Percentiles rank a stretch among this genome's conserved stretches.
These are phyloP conservation scores for Pinus albicaulis DNA, from an alignment of 75 land plant species.

Conservation along the genomic window DNA sequence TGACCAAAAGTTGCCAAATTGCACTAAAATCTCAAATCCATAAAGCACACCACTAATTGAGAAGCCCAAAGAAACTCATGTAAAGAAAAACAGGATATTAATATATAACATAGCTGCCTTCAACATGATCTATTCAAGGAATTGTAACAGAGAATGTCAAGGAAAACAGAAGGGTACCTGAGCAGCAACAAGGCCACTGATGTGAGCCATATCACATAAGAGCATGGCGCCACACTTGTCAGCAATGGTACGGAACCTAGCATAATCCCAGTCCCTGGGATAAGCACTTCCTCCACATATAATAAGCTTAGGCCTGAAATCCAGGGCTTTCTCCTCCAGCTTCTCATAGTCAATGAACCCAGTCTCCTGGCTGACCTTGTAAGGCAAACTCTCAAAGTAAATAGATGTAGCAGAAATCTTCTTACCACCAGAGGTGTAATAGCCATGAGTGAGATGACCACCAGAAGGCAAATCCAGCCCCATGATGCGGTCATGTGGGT, in stretches of 20 bases:
- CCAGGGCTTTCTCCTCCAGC: slow-evolving; percentile 92
- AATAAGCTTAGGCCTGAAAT: slow-evolving; percentile 79
- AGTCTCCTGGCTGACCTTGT: slow-evolving; percentile 66
- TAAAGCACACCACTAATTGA: not conserved
- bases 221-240: slow-evolving; percentile 74
- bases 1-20: no score
- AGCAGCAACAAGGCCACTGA: slow-evolving; percentile 90
- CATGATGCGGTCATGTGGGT: slow-evolving; percentile 84
- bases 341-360: slow-evolving; percentile 77
- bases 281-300: slow-evolving; percentile 91
- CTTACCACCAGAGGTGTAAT: slow-evolving; percentile 86
- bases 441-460: slow-evolving; percentile 82
- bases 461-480: slow-evolving; percentile 82
- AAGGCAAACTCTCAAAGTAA: slow-evolving; percentile 88
- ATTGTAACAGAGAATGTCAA: not conserved
- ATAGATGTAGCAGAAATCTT: slow-evolving; percentile 92
- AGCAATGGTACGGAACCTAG: slow-evolving; percentile 56
- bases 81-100: not conserved
- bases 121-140: not conserved
- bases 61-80: not conserved
- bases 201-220: slow-evolving; percentile 91
- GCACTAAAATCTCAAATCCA: no score
- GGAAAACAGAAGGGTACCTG: slow-evolving; percentile 35
- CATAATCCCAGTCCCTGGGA: slow-evolving; percentile 91
- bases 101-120: not conserved